Evolutionary conservation across 1,139 yeast species (phyloP).

Genomic region (Suhomyces bokatorum): DNA sequence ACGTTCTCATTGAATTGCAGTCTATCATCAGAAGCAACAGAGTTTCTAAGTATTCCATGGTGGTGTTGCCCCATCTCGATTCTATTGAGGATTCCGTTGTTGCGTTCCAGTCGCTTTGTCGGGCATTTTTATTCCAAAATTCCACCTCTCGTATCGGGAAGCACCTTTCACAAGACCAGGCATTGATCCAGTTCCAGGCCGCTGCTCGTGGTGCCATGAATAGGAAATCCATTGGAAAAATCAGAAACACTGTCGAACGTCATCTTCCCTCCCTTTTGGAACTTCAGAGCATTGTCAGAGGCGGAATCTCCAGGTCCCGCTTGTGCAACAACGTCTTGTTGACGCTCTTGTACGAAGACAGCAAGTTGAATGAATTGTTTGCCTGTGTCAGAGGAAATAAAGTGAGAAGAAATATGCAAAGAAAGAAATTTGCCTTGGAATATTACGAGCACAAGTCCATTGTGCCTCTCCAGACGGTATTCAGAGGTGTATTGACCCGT

Average conservation of each 20-base stretch:
- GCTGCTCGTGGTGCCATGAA: slow-evolving; percentile 32
- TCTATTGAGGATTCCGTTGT: slow-evolving; percentile 27
- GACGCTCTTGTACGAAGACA: slow-evolving; percentile 42
- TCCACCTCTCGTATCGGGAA: slow-evolving; percentile 16
- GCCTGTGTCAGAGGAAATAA: slow-evolving; percentile 49
- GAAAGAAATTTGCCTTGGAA: slow-evolving; percentile 25
- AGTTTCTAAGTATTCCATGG: slow-evolving; percentile 23
- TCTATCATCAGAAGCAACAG: slow-evolving; percentile 30
- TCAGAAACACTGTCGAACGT: slow-evolving; percentile 20
- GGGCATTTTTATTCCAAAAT: slow-evolving; percentile 16
- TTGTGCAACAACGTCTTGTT: slow-evolving; percentile 48
- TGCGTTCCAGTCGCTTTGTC: slow-evolving; percentile 36
- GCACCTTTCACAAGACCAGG: slow-evolving; percentile 15
- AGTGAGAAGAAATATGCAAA: slow-evolving; percentile 30
- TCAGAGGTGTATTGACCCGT: slow-evolving; percentile 51
- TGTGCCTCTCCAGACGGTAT: slow-evolving; percentile 35
- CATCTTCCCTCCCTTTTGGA: slow-evolving; percentile 24
- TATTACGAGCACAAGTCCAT: slow-evolving; percentile 24
- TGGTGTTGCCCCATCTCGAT: slow-evolving; percentile 25
- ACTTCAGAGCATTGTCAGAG: slow-evolving; percentile 56
- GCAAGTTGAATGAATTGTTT: slow-evolving; percentile 36
- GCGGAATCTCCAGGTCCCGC: slow-evolving; percentile 48
- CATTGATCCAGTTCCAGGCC: slow-evolving; percentile 34
- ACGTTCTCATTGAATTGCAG: slow-evolving; percentile 27
- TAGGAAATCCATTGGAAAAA: slow-evolving; percentile 24